Evolutionary conservation across 768 basidiomycete species (phyloP).

Genomic region (Pleurotus djamor): DNA sequence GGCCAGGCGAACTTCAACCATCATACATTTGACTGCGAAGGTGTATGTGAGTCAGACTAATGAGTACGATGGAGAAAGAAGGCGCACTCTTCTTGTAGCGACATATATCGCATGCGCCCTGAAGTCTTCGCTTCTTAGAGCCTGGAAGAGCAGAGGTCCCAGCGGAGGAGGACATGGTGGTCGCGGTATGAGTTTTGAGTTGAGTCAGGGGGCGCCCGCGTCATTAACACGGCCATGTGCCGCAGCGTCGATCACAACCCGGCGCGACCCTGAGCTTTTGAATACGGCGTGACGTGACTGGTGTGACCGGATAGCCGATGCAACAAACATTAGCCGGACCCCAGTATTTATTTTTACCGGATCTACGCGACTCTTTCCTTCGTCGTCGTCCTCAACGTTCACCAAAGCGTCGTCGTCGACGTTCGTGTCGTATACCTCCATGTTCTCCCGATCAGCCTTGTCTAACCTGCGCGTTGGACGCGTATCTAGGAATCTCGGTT

Average conservation of each 20-base stretch:
- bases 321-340: background rate
- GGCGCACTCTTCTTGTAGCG: slow-evolving; percentile 77
- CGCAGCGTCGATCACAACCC: no score
- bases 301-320: background rate
- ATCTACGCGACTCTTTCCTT: slow-evolving; percentile 1
- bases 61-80: background rate
- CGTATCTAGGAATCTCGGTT: background rate
- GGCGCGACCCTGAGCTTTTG: no score
- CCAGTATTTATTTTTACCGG: background rate
- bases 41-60: slow-evolving; percentile 5
- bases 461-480: slow-evolving; percentile 1
- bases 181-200: no score
- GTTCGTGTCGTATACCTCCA: slow-evolving; percentile 4
- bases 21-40: slow-evolving; percentile 61
- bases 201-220: background rate
- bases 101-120: slow-evolving; percentile 82
- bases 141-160: background rate
- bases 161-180: background rate
- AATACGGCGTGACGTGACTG: background rate
- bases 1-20: background rate
- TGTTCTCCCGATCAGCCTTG: slow-evolving; percentile 5
- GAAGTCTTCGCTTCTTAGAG: slow-evolving; percentile 67
- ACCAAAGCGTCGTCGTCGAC: background rate
- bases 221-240: background rate
- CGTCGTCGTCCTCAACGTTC: slow-evolving; percentile 1